Percentiles rank a stretch among this genome's conserved stretches.
Conservation (phyloP, 805 yeast genomes). For the Metschnikowia corniflorae region DNA sequence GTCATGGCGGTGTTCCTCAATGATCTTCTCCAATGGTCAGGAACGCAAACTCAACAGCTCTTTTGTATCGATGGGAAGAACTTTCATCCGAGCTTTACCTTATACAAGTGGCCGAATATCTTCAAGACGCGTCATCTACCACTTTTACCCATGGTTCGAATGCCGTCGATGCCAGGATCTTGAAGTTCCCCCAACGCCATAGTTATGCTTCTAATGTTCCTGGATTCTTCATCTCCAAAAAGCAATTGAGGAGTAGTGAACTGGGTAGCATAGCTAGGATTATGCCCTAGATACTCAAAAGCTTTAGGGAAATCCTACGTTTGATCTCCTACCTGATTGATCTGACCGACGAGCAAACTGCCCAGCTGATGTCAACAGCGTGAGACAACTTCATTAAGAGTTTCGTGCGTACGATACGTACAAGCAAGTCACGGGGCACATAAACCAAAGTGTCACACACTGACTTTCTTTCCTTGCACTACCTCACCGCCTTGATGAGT, state of each 20-base stretch:
- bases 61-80: constrained; percentile 59
- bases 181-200: constrained; percentile 64
- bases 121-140: constrained; percentile 44
- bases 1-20: no score
- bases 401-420: constrained; percentile 33
- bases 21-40: constrained; percentile 55
- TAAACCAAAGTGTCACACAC: constrained; percentile 45
- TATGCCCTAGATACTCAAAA: constrained; percentile 44
- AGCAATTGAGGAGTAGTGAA: constrained; percentile 23
- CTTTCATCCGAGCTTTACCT: constrained; percentile 50
- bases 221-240: constrained; percentile 26
- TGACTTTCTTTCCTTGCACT: constrained; percentile 63
- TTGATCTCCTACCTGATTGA: constrained; percentile 55
- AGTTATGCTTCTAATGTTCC: constrained; percentile 70
- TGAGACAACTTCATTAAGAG: constrained; percentile 30
- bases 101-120: constrained; percentile 79
- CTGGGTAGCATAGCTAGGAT: constrained; percentile 17
- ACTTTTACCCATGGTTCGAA: constrained; percentile 44
- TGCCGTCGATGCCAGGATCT: constrained; percentile 58
- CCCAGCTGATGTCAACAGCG: constrained; percentile 50
- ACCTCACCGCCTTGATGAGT: constrained; percentile 54
- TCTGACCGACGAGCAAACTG: constrained; percentile 41
- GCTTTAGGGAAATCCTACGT: constrained; percentile 57
- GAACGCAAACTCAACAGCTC: constrained; percentile 61
- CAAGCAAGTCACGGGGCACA: constrained; percentile 40